A percentile compares a stretch with the other conserved stretches of the same genome.
Evolutionary conservation across 2,329 filamentous ascomycete species (phyloP).

Genomic region (Fusarium sp.): DNA sequence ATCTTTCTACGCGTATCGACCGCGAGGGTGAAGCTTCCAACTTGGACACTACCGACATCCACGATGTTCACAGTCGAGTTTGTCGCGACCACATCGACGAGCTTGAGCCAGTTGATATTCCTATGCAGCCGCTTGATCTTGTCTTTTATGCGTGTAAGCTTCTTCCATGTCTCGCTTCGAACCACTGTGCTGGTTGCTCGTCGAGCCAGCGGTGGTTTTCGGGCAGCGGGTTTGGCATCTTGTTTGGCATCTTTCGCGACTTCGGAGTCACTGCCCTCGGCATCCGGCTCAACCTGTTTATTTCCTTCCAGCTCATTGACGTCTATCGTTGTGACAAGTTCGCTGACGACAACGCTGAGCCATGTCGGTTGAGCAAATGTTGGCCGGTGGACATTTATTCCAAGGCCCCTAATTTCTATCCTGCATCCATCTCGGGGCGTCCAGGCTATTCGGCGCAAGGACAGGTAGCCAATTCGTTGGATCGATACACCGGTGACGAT

Average conservation of each 20-base stretch:
- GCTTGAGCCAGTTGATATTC: slow-evolving; percentile 86
- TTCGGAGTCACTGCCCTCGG: slow-evolving; percentile 46
- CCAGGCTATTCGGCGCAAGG: slow-evolving; percentile 89
- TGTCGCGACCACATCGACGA: slow-evolving; percentile 88
- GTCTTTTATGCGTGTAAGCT: slow-evolving; percentile 82
- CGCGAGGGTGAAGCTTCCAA: slow-evolving; percentile 85
- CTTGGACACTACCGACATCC: slow-evolving; percentile 85
- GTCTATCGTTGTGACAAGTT: slow-evolving; percentile 86
- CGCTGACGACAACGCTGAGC: slow-evolving; percentile 89
- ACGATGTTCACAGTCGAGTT: slow-evolving; percentile 81
- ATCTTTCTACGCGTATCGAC: slow-evolving; percentile 93
- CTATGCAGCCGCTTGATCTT: slow-evolving; percentile 86
- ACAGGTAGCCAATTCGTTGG: slow-evolving; percentile 93
- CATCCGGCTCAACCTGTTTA: slow-evolving; percentile 49
- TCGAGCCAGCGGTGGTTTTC: slow-evolving; percentile 27
- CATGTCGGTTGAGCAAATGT: slow-evolving; percentile 98
- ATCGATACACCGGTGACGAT: slow-evolving; percentile 95
- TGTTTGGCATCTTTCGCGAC: slow-evolving; percentile 42
- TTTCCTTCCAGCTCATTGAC: slow-evolving; percentile 71
- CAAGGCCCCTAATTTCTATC: slow-evolving; percentile 89
- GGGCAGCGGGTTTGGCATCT: slow-evolving; percentile 45
- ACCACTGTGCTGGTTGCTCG: slow-evolving; percentile 40
- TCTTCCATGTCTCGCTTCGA: slow-evolving; percentile 82
- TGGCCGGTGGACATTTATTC: slow-evolving; percentile 88
- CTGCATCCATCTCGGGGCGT: slow-evolving; percentile 88